Conservation (phyloP, 148 eudicot species). For the Heliamphora exappendiculata region DNA sequence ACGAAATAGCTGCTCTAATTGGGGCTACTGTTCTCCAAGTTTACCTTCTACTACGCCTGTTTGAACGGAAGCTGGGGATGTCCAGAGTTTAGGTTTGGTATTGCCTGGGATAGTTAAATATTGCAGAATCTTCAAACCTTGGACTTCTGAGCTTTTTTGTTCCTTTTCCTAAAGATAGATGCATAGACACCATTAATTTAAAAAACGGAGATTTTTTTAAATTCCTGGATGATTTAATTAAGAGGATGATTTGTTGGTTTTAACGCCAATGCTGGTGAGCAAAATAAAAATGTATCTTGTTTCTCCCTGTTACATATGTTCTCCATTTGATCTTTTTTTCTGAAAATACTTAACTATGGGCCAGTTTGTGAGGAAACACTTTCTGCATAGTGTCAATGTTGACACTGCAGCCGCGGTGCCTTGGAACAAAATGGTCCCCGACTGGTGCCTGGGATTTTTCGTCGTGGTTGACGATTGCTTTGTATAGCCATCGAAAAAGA, state of each 20-base stretch:
- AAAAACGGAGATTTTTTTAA: not conserved
- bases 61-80: conserved; percentile 60
- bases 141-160: not conserved
- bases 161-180: not conserved
- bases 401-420: too few relatives aligned
- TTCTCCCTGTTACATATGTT: not conserved
- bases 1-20: conserved; percentile 65
- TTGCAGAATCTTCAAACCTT: not conserved
- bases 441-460: too few relatives aligned
- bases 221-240: not conserved
- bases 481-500: too few relatives aligned
- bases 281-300: not conserved
- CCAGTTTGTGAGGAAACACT: too few relatives aligned
- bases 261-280: not conserved
- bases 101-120: not conserved
- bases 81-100: conserved; percentile 45
- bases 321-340: not conserved
- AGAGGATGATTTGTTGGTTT: not conserved
- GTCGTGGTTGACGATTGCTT: too few relatives aligned
- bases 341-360: not conserved
- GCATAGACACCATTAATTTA: not conserved
- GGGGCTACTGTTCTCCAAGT: conserved; percentile 75
- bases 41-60: conserved; percentile 65
- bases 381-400: too few relatives aligned
- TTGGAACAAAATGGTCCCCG: too few relatives aligned